Conservation (phyloP, 768 basidiomycete genomes). For the Lactarius quietus region DNA sequence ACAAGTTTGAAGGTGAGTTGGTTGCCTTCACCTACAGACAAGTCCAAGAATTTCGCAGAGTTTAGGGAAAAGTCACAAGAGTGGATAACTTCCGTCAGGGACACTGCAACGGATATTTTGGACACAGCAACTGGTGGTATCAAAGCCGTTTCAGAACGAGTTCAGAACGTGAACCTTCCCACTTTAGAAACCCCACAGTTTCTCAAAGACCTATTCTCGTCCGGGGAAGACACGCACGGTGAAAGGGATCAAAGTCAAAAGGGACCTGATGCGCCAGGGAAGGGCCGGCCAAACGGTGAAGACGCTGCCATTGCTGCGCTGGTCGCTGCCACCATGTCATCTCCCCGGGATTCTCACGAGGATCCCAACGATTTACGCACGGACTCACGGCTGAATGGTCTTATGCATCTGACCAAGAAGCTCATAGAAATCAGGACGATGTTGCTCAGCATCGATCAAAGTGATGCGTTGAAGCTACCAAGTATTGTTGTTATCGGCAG, state of each 20-base stretch:
- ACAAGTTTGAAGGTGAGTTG: constrained; percentile 86
- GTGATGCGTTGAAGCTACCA: constrained; percentile 88
- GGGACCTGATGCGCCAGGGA: constrained; percentile 37
- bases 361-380: constrained; percentile 35
- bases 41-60: constrained; percentile 42
- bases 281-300: constrained; percentile 47
- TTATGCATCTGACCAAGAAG: constrained; percentile 92
- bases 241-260: constrained; percentile 35
- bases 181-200: constrained; percentile 60
- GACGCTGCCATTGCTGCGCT: constrained; percentile 69
- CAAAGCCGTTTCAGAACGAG: constrained; percentile 53
- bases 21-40: neutral
- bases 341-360: constrained; percentile 56
- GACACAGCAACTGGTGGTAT: constrained; percentile 70
- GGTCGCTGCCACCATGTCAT: constrained; percentile 73
- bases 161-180: constrained; percentile 58
- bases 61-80: constrained; percentile 63
- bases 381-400: constrained; percentile 65
- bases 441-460: constrained; percentile 95
- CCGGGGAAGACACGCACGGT: constrained; percentile 24
- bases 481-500: constrained; percentile 98
- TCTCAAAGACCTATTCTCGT: constrained; percentile 58
- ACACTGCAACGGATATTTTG: constrained; percentile 65
- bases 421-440: constrained; percentile 95
- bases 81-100: constrained; percentile 64